A percentile compares a stretch with the other conserved stretches of the same genome.
Evolutionary conservation across 1,139 yeast species (phyloP).

Genomic region (Protomyces inouyei): DNA sequence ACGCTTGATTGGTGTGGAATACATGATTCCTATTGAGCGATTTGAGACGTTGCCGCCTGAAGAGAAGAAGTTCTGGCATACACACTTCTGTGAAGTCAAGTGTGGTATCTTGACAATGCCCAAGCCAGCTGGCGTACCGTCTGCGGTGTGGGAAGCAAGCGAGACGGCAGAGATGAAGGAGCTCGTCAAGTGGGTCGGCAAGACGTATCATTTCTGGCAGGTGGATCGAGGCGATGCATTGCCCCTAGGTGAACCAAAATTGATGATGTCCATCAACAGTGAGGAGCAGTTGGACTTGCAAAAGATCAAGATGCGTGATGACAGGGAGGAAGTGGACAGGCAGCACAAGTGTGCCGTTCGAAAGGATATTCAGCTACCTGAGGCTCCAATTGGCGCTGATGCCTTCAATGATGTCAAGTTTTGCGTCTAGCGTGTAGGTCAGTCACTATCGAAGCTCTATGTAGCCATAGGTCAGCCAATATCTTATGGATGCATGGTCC

Average conservation of each 20-base stretch:
- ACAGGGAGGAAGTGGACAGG: constrained; percentile 1
- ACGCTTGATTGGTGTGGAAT: constrained; percentile 28
- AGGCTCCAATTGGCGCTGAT: constrained; percentile 4
- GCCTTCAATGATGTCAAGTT: neutral
- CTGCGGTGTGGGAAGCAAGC: constrained; percentile 22
- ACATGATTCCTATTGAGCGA: constrained; percentile 26
- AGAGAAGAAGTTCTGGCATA: constrained; percentile 28
- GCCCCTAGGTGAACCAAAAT: constrained; percentile 27
- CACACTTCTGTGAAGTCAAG: constrained; percentile 28
- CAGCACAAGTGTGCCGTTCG: constrained; percentile 15
- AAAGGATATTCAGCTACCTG: constrained; percentile 9
- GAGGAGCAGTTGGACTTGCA: constrained; percentile 15
- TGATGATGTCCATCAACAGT: constrained; percentile 22
- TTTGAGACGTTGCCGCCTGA: constrained; percentile 18
- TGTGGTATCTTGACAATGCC: constrained; percentile 27
- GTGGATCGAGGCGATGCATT: constrained; percentile 27
- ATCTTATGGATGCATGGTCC: too few relatives aligned
- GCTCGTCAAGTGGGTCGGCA: constrained; percentile 23
- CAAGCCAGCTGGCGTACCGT: constrained; percentile 12
- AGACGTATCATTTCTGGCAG: constrained; percentile 28
- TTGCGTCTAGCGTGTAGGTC: too few relatives aligned
- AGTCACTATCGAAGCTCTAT: too few relatives aligned
- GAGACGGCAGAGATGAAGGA: constrained; percentile 26
- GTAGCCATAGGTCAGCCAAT: too few relatives aligned
- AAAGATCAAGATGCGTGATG: constrained; percentile 18